phyloP scores from a whole-genome alignment of 306 rosid genomes.

The Corylus avellana region DNA sequence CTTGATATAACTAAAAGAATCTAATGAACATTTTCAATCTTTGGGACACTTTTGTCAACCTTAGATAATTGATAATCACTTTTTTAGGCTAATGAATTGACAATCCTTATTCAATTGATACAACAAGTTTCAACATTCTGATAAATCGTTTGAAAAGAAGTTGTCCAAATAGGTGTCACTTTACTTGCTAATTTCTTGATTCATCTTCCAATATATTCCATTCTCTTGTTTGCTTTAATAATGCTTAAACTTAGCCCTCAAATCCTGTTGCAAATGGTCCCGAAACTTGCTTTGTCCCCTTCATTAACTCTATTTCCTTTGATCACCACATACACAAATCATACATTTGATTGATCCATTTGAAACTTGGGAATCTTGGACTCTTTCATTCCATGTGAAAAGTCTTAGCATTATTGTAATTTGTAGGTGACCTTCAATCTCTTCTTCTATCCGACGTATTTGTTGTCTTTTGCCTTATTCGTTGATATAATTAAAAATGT shows the following conservation, averaged over 20 bases:
- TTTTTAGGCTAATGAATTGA: no score
- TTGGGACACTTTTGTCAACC: neutral
- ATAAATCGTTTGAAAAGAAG: neutral
- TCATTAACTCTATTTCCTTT: neutral
- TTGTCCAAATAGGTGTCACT: neutral
- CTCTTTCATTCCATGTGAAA: neutral
- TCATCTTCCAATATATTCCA: neutral
- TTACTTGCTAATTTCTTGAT: neutral
- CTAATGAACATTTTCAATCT: neutral
- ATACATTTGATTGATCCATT: neutral
- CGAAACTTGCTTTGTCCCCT: neutral
- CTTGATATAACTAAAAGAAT: neutral
- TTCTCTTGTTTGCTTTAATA: neutral
- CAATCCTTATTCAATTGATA: neutral
- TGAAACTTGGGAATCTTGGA: neutral
- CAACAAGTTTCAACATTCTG: neutral
- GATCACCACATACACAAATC: neutral
- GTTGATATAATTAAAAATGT: no score
- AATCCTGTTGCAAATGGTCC: neutral
- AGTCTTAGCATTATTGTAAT: neutral
- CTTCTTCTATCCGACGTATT: neutral
- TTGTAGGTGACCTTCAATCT: neutral
- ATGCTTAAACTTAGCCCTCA: neutral
- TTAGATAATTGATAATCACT: neutral
- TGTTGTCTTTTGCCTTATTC: neutral